phyloP scores from a whole-genome alignment of 169 alveolate genomes.

The Besnoitia besnoiti region DNA sequence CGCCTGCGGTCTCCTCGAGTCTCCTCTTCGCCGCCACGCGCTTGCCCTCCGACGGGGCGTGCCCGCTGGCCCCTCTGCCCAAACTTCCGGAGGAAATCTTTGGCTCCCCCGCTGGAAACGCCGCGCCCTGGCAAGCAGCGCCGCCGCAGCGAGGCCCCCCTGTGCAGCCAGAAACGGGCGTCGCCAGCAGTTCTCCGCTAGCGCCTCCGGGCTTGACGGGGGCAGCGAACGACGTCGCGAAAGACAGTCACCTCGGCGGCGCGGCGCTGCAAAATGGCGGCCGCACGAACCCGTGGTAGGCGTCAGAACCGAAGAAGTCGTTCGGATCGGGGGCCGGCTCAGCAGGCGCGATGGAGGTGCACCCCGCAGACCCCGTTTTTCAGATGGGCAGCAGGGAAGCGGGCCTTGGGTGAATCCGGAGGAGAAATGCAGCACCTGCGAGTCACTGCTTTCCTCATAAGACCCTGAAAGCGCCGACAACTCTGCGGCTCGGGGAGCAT shows the following conservation, averaged over 20 bases:
- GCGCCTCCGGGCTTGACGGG: background rate
- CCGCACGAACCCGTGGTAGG: background rate
- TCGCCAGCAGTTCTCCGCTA: background rate
- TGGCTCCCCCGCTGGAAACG: background rate
- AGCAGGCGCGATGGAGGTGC: no score
- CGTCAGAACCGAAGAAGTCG: background rate
- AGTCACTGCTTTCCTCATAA: no score
- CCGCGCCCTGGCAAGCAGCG: background rate
- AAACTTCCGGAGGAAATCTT: slow-evolving; percentile 1
- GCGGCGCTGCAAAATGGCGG: background rate
- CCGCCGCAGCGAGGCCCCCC: background rate
- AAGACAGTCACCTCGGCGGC: background rate
- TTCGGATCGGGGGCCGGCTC: no score
- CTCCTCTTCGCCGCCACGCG: slow-evolving; percentile 13
- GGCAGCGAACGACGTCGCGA: background rate
- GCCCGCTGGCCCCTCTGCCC: slow-evolving; percentile 14
- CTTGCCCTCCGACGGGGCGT: slow-evolving; percentile 6
- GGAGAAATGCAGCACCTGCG: no score
- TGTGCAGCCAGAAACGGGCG: background rate
- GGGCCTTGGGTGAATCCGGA: no score
- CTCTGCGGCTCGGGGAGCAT: no score
- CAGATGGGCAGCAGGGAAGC: no score
- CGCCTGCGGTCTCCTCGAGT: background rate
- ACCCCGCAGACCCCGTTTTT: no score
- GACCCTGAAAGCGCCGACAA: no score